Evolutionary conservation across 192 early-diverging fungal genomes (phyloP).

Genomic region (Spinellus fusiger): DNA sequence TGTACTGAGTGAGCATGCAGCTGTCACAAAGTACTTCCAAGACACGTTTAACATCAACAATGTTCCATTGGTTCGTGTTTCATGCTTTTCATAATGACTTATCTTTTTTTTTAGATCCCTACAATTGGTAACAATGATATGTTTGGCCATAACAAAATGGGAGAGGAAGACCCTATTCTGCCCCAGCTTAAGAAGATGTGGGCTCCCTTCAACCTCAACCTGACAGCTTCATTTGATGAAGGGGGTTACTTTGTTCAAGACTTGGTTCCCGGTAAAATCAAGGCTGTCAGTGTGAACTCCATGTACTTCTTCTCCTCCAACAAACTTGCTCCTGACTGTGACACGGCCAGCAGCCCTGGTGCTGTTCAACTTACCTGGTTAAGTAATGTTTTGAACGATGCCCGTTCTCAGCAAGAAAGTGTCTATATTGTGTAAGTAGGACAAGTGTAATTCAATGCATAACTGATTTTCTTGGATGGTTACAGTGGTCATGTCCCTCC

Average conservation of each 20-base stretch:
- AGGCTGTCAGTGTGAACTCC: slow-evolving; percentile 26
- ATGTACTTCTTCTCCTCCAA: slow-evolving; percentile 30
- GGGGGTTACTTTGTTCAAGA: slow-evolving; percentile 34
- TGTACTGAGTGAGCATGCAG: slow-evolving; percentile 10
- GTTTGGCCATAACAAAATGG: slow-evolving; percentile 22
- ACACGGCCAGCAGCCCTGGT: slow-evolving; percentile 11
- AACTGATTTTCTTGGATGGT: background rate
- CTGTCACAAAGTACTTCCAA: slow-evolving; percentile 1
- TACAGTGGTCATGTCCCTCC: slow-evolving; percentile 27
- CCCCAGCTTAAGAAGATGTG: slow-evolving; percentile 18
- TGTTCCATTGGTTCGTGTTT: slow-evolving; percentile 12
- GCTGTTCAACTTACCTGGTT: slow-evolving; percentile 28
- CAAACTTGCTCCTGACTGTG: slow-evolving; percentile 21
- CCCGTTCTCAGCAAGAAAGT: background rate
- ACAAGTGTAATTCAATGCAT: background rate
- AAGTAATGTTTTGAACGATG: slow-evolving; percentile 11
- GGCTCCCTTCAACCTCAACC: slow-evolving; percentile 27
- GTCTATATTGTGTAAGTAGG: slow-evolving; percentile 20
- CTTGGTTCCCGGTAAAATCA: slow-evolving; percentile 13
- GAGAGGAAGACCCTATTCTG: slow-evolving; percentile 1
- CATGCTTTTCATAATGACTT: background rate
- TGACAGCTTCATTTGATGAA: slow-evolving; percentile 18
- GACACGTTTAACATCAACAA: slow-evolving; percentile 6
- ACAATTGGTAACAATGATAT: slow-evolving; percentile 38
- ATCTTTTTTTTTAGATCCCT: slow-evolving; percentile 18